These are phyloP conservation scores for Auxenochlorella pyrenoidosa DNA, from an alignment of 139 green algal species.

Conservation along the genomic window DNA sequence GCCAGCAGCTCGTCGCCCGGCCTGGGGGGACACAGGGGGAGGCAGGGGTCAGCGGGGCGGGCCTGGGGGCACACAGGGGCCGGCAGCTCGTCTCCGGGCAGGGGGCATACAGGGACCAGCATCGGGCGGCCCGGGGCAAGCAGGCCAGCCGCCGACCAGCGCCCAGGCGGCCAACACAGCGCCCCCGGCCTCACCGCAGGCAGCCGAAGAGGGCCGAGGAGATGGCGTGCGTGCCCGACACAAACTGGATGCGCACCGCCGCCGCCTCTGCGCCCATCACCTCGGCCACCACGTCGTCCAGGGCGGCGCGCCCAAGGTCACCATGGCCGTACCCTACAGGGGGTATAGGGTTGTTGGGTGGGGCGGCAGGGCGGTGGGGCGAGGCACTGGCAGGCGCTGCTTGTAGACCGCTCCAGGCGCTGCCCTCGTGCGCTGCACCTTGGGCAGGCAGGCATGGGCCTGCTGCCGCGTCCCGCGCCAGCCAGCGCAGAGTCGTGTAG, in stretches of 20 bases:
- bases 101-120: background rate
- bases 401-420: background rate
- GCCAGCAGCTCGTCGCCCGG: constrained; percentile 93
- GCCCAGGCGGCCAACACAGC: background rate
- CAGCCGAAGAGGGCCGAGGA: constrained; percentile 82
- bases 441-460: too few species aligned
- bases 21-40: constrained; percentile 35
- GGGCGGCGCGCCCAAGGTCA: constrained; percentile 85
- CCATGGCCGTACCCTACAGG: constrained; percentile 88
- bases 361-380: background rate
- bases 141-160: background rate
- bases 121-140: background rate
- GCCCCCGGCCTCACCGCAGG: constrained; percentile 55
- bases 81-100: too few species aligned
- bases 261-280: constrained; percentile 92
- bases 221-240: constrained; percentile 96
- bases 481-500: background rate
- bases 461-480: background rate
- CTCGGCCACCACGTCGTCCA: constrained; percentile 88
- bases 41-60: background rate
- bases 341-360: background rate
- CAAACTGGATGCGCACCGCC: constrained; percentile 86
- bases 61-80: background rate
- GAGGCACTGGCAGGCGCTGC: background rate
- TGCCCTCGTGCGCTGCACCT: too few species aligned